Evolutionary conservation across 371 early-diverging fungal genomes (phyloP).

Genomic region (Synchytrium microbalum): DNA sequence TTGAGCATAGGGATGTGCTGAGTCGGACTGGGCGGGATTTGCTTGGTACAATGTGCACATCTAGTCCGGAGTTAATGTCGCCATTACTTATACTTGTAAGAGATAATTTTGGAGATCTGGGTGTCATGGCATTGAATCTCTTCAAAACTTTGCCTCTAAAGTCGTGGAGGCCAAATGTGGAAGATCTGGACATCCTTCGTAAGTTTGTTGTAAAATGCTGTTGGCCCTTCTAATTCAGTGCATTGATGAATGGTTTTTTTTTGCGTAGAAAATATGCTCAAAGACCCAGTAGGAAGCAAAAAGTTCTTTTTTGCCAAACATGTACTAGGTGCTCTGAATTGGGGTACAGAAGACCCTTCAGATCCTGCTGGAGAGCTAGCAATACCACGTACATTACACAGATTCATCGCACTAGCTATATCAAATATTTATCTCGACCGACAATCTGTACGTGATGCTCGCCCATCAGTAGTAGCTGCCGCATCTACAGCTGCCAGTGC

Average conservation of each 20-base stretch:
- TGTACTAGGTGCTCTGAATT: conserved; percentile 20
- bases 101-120: conserved; percentile 10
- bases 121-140: conserved; percentile 4
- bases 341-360: conserved; percentile 15
- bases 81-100: conserved; percentile 17
- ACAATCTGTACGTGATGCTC: conserved; percentile 11
- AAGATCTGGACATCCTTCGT: conserved; percentile 22
- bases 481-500: conserved; percentile 18
- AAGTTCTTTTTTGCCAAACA: conserved; percentile 25
- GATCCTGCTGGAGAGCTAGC: not conserved
- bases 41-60: conserved; percentile 11
- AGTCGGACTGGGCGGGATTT: conserved; percentile 4
- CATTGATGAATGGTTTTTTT: too few species aligned
- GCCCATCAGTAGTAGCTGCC: conserved; percentile 10
- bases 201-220: not conserved
- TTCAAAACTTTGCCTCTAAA: conserved; percentile 23
- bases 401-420: conserved; percentile 19
- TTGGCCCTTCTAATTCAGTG: too few species aligned
- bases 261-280: conserved; percentile 20
- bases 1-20: conserved; percentile 13
- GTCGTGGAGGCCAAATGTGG: conserved; percentile 16
- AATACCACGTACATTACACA: conserved; percentile 20
- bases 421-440: conserved; percentile 28
- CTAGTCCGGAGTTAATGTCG: conserved; percentile 14
- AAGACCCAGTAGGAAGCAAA: conserved; percentile 21